phyloP scores from a whole-genome alignment of 148 eudicot genomes.

The Rhododendron ovatum region DNA sequence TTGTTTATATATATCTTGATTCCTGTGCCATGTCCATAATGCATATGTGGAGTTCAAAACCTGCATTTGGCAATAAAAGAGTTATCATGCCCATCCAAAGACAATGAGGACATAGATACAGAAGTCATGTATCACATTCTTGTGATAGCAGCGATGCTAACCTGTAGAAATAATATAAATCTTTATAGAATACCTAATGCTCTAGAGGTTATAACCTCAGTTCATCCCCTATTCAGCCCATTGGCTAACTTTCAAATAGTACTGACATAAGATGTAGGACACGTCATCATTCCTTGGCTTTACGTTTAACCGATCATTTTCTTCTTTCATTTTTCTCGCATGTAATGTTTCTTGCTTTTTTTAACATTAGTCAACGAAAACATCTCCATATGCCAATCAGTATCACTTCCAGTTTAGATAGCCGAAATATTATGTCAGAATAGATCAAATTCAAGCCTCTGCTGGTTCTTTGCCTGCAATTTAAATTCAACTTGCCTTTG shows the following conservation, averaged over 20 bases:
- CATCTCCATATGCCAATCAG: neutral
- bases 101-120: neutral
- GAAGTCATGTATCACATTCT: neutral
- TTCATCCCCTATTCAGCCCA: neutral
- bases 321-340: neutral
- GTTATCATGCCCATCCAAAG: neutral
- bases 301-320: neutral
- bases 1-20: constrained; percentile 65
- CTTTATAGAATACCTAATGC: neutral
- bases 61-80: constrained; percentile 25
- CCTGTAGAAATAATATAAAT: neutral
- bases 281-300: neutral
- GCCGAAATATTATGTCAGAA: neutral
- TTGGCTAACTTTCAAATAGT: neutral
- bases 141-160: neutral
- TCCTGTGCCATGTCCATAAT: constrained; percentile 97
- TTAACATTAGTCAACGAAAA: neutral
- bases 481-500: neutral
- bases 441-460: neutral
- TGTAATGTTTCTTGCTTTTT: neutral
- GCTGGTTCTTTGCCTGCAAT: neutral
- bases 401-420: neutral
- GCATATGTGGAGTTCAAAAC: constrained; percentile 80
- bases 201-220: neutral
- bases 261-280: neutral